A percentile compares a stretch with the other conserved stretches of the same genome.
Evolutionary conservation across 2,329 filamentous ascomycete species (phyloP).

Genomic region (Magnaporthales sp.): DNA sequence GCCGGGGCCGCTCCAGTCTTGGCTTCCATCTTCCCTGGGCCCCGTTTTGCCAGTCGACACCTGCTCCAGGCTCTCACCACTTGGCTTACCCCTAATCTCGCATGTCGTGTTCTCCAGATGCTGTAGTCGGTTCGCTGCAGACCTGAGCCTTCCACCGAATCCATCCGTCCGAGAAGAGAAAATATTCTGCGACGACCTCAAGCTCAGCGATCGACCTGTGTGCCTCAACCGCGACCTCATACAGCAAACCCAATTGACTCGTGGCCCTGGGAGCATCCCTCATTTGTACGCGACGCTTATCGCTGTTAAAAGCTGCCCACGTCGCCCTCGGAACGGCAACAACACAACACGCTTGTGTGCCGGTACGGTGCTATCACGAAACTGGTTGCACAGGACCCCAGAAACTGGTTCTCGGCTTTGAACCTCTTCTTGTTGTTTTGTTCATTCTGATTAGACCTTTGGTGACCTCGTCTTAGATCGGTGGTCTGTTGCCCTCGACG

Average conservation of each 20-base stretch:
- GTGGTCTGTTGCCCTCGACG: neutral
- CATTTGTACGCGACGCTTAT: neutral
- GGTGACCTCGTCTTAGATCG: neutral
- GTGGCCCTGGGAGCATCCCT: neutral
- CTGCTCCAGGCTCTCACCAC: neutral
- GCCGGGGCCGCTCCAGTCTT: neutral
- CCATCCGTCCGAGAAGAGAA: neutral
- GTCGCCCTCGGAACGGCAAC: neutral
- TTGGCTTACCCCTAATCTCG: neutral
- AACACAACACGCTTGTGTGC: neutral
- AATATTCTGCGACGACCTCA: neutral
- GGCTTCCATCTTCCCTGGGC: neutral
- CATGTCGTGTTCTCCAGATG: neutral
- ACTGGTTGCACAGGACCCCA: neutral
- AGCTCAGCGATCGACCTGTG: neutral
- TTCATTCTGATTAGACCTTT: neutral
- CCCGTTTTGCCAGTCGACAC: neutral
- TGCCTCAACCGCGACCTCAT: neutral
- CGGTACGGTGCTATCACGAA: neutral
- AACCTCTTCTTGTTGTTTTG: neutral
- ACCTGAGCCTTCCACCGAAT: neutral
- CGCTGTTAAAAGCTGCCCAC: neutral
- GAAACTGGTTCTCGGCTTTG: neutral
- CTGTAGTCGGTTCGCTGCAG: neutral
- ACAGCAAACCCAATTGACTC: neutral